phyloP scores from a whole-genome alignment of 1,284 basidiomycete species.

The Cryptococcus sp. region DNA sequence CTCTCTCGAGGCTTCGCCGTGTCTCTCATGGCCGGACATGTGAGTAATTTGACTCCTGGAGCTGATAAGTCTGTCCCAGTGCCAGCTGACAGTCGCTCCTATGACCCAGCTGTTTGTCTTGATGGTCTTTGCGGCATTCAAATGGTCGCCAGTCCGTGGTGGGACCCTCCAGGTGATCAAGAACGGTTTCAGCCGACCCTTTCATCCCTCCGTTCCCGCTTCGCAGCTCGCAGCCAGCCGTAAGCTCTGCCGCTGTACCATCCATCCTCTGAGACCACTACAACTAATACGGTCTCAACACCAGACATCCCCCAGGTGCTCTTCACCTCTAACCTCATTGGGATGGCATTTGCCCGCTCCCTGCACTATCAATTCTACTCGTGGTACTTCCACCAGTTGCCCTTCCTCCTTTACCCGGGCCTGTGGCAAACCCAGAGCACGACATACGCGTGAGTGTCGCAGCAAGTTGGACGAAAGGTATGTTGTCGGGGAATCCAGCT shows the following conservation, averaged over 20 bases:
- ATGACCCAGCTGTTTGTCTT: constrained; percentile 18
- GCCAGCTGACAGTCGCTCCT: not conserved
- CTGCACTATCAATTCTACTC: constrained; percentile 98
- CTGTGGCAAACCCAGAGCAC: too few relatives aligned
- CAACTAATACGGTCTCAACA: not conserved
- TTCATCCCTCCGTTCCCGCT: constrained; percentile 10
- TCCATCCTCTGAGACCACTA: not conserved
- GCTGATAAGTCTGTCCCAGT: not conserved
- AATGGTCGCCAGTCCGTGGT: constrained; percentile 66
- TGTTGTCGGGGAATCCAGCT: constrained; percentile 22
- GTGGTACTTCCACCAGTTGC: constrained; percentile 95
- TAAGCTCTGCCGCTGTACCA: constrained; percentile 15
- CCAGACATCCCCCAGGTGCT: constrained; percentile 76
- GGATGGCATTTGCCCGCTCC: constrained; percentile 88
- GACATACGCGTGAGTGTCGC: not conserved
- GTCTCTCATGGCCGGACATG: constrained; percentile 65
- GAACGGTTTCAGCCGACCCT: constrained; percentile 51
- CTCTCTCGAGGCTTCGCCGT: constrained; percentile 63
- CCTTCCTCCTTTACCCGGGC: constrained; percentile 60
- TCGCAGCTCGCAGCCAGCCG: constrained; percentile 23
- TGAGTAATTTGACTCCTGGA: constrained; percentile 30
- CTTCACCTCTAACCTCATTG: constrained; percentile 88
- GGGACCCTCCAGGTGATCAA: constrained; percentile 59
- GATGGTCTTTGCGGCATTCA: constrained; percentile 68
- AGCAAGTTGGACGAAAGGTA: too few relatives aligned